Evolutionary conservation across 352 stramenopile genomes (phyloP), one percentile per base, ranked within the genome.

Genomic region (Phytophthora vignae): DNA sequence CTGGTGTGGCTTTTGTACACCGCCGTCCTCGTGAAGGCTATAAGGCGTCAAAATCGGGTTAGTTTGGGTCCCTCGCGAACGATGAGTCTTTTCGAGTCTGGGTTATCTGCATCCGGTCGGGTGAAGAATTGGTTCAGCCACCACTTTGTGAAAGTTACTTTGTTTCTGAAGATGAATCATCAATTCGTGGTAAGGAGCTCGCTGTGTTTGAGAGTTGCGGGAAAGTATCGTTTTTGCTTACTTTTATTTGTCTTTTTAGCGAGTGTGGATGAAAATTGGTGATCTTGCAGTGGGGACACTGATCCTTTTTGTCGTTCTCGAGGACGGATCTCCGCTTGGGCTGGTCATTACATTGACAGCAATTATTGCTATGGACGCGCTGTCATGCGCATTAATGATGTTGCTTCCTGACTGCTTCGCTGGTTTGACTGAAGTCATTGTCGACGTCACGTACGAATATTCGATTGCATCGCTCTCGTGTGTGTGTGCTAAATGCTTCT

Each of bases 371-470:
- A 46, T 33, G n/a, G 58, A 58, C 46, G 44, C 59, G 9, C 22
- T 66, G 5, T 66, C 59, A 11, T 58, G 44, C 21, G 59, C 31
- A 6, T 0, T 42, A n/a, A 29, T 66, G 48, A 66, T 66, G 29
- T 22, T 57, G 22, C 59, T 66, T 50, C 59, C 59, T 0, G 21
- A 50, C n/a, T 1, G 33, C 7, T 44, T 55, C 29, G 44, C 55
- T 0, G 55, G 52, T 0, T 53, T 71, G 29, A 49, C 27, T 33
- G 64, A 71, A 29, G 56, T 58, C 4, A 17, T 71, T 1, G 49
- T 66, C 38, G 64, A 71, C 64, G 59, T 36, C 2, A n/a, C 58
- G 62, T 69, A 63, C n/a, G n/a, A 44, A 44, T 29, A 29, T 29
- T 5, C 25, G 4, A 3, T 29, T 3, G 25, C 25, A 29, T 29